Percentiles rank a stretch among this genome's conserved stretches.
Evolutionary conservation across 176 grass and related monocot species (phyloP).

Genomic region (Avena sativa): DNA sequence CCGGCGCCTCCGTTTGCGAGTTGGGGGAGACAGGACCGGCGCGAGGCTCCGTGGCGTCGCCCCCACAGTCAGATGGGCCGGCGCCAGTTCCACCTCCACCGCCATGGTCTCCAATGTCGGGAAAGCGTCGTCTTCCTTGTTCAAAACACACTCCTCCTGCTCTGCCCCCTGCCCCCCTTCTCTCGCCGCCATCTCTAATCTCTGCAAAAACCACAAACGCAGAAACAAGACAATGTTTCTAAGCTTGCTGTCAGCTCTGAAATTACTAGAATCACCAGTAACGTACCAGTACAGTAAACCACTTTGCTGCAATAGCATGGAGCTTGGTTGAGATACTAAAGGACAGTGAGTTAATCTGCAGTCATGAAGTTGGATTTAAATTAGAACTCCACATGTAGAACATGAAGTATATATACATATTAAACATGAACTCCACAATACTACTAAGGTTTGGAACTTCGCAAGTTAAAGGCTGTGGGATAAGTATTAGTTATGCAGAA

Average conservation of each 20-base stretch:
- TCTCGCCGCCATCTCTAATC: constrained; percentile 36
- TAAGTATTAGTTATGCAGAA: too few species aligned
- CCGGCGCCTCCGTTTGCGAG: background rate
- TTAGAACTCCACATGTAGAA: constrained; percentile 16
- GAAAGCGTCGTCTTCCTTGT: background rate
- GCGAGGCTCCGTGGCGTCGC: too few species aligned
- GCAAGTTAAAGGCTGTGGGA: background rate
- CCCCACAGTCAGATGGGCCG: too few species aligned
- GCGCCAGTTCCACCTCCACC: background rate
- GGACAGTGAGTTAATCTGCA: constrained; percentile 70
- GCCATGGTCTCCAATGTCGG: background rate
- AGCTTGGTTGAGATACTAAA: constrained; percentile 62
- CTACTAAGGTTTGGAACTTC: background rate
- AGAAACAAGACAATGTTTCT: constrained; percentile 26
- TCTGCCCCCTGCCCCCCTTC: constrained; percentile 44
- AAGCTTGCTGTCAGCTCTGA: constrained; percentile 50
- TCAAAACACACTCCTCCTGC: background rate
- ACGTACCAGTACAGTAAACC: constrained; percentile 38
- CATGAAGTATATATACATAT: background rate
- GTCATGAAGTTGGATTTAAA: constrained; percentile 40
- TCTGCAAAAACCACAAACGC: constrained; percentile 45
- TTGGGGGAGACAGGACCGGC: too few species aligned
- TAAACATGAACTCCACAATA: background rate
- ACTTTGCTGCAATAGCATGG: constrained; percentile 50
- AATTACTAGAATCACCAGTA: constrained; percentile 48